phyloP scores from a whole-genome alignment of 305 asterid genomes.

The Solanum hybrid region DNA sequence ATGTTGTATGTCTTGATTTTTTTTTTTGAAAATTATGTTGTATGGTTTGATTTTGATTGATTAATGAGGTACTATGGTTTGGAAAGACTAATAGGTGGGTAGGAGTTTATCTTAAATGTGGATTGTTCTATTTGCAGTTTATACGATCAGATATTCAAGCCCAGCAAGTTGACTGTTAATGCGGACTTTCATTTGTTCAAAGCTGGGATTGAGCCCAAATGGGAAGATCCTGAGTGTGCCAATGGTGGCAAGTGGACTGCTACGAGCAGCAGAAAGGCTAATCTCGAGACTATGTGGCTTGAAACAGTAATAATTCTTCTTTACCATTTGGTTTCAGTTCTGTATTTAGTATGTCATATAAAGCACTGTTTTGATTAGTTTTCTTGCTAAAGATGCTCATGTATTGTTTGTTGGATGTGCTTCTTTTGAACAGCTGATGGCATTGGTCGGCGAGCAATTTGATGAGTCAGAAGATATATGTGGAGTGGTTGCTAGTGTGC shows the following conservation, averaged over 20 bases:
- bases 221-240: constrained; percentile 99
- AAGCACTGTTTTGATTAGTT: neutral
- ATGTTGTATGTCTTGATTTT: neutral
- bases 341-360: neutral
- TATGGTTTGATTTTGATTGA: neutral
- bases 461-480: constrained; percentile 94
- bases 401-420: neutral
- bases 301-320: constrained; percentile 58
- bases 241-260: constrained; percentile 96
- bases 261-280: constrained; percentile 36
- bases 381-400: neutral
- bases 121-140: constrained; percentile 45
- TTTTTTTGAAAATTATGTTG: neutral
- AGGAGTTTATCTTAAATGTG: neutral
- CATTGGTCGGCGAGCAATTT: constrained; percentile 93
- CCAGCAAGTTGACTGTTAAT: constrained; percentile 62
- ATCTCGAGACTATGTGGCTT: constrained; percentile 81
- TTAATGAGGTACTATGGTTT: neutral
- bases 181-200: constrained; percentile 92
- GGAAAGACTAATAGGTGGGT: neutral
- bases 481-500: constrained; percentile 94
- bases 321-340: neutral
- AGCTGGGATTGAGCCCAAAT: constrained; percentile 92
- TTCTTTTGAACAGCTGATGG: constrained; percentile 59
- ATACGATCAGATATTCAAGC: constrained; percentile 68